A percentile compares a stretch with the other conserved stretches of the same genome.
Evolutionary conservation across 176 grass and related monocot species (phyloP).

Genomic region (Lolium perenne): DNA sequence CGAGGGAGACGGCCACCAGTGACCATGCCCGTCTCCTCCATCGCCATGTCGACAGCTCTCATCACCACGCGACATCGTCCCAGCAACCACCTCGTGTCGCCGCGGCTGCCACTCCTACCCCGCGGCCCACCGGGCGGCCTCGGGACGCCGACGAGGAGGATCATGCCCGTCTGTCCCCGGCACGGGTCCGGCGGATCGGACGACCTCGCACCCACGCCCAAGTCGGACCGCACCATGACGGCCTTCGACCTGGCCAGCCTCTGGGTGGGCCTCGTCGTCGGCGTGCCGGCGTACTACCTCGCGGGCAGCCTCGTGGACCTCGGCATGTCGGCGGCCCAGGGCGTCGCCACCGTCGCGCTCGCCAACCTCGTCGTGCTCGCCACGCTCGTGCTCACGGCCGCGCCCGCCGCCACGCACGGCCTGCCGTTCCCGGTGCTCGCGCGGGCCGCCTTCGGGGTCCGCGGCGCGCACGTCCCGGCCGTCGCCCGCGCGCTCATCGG

Average conservation of each 20-base stretch:
- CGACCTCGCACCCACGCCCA: conserved; percentile 17
- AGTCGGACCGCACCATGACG: conserved; percentile 16
- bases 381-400: conserved; percentile 25
- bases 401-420: conserved; percentile 18
- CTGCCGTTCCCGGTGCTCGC: conserved; percentile 25
- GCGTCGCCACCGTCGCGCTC: conserved; percentile 4
- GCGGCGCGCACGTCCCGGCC: conserved; percentile 17
- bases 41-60: neutral
- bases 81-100: neutral
- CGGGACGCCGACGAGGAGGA: neutral
- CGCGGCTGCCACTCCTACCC: neutral
- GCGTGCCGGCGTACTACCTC: conserved; percentile 16
- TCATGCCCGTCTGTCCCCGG: conserved; percentile 22
- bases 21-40: conserved; percentile 11
- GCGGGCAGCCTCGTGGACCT: conserved; percentile 28
- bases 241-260: conserved; percentile 28
- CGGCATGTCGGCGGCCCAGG: conserved; percentile 18
- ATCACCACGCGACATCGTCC: neutral
- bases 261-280: conserved; percentile 29
- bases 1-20: neutral
- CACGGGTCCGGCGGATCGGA: neutral
- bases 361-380: conserved; percentile 15
- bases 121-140: neutral
- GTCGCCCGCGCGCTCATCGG: conserved; percentile 22
- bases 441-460: conserved; percentile 18